Conservation (phyloP, 108 stramenopile genomes). For the Aurantiochytrium sp. region DNA sequence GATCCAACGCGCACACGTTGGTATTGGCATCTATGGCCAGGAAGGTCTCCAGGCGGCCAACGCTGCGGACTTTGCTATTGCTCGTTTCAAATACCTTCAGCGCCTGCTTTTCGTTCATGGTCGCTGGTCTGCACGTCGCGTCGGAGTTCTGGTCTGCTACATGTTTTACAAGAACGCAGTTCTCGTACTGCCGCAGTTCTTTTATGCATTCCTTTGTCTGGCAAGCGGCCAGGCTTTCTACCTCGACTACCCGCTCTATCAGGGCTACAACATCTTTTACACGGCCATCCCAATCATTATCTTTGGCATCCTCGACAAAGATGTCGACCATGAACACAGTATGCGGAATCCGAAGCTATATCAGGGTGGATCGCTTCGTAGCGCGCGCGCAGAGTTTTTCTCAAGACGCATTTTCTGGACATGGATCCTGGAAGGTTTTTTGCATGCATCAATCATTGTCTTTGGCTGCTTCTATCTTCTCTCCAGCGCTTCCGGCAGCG, state of each 20-base stretch:
- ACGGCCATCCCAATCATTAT: conserved; percentile 40
- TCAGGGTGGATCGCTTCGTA: neutral
- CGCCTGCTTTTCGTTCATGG: conserved; percentile 48
- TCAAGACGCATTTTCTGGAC: neutral
- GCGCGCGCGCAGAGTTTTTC: neutral
- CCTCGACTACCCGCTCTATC: conserved; percentile 32
- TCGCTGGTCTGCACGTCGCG: conserved; percentile 45
- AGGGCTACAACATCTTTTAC: conserved; percentile 40
- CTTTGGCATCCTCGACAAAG: conserved; percentile 40
- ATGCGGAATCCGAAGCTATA: conserved; percentile 35
- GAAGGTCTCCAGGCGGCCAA: conserved; percentile 44
- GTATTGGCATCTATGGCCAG: conserved; percentile 31
- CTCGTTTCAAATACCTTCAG: conserved; percentile 43
- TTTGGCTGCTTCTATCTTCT: neutral
- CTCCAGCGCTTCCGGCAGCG: neutral
- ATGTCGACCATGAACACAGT: conserved; percentile 20
- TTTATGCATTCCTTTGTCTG: conserved; percentile 37
- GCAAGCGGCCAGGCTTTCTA: conserved; percentile 45
- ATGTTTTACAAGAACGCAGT: conserved; percentile 59
- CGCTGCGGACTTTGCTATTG: conserved; percentile 50
- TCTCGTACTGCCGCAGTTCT: conserved; percentile 48
- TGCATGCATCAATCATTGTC: neutral
- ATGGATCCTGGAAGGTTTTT: neutral
- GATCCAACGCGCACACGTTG: conserved; percentile 32
- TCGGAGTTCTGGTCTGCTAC: conserved; percentile 42